Base-by-base conservation (phyloP, 2,329 filamentous ascomycete genomes). In the Xylariaceae sp. region DNA sequence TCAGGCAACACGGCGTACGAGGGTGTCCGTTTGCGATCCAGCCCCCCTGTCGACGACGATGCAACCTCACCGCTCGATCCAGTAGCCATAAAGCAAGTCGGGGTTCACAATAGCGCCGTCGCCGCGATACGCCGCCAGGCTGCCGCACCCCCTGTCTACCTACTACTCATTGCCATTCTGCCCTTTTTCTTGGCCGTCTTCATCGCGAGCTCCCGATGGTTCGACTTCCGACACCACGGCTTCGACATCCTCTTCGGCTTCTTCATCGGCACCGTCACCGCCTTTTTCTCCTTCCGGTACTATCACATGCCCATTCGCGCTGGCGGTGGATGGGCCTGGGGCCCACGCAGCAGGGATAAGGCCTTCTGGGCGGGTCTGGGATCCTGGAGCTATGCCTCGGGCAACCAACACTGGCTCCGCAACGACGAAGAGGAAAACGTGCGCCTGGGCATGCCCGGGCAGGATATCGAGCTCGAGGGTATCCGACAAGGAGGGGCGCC, bases 321-420 rank as follows among this genome's bases (percentile, higher is more conserved):
- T n/a, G 90, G 90, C 5, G 87, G 86, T 1, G 91, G 91, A 11
- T 96, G 91, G 90, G 84, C 89, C 0, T 96, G 91, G 91, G 90
- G 87, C 2, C 85, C 90, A 0, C 79, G 91, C 49, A 88, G 81
- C 64, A 75, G 77, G 43, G 79, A 85, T 51, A 79, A 89, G 58
- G 88, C 89, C 0, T 96, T 91, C 69, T 90, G 87, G 76, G 84
- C 88, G 19, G 88, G 87, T 9, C 79, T 89, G 1, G 88, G 83
- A 1, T 79, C 78, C 43, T 74, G 77, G 59, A 81, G 79, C 57
- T 84, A 80, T 61, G 78, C 78, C 8, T 77, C 74, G 9, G 71
- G 77, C 59, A 67, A 70, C 64, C 67, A 59, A 63, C 65, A 69
- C 58, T 71, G 65, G 66, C 34, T 56, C 11, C 48, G 52, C 5